Percentiles rank a stretch among this genome's conserved stretches.
Conservation (phyloP, 257 asterid species). For the Solanum okadae region DNA sequence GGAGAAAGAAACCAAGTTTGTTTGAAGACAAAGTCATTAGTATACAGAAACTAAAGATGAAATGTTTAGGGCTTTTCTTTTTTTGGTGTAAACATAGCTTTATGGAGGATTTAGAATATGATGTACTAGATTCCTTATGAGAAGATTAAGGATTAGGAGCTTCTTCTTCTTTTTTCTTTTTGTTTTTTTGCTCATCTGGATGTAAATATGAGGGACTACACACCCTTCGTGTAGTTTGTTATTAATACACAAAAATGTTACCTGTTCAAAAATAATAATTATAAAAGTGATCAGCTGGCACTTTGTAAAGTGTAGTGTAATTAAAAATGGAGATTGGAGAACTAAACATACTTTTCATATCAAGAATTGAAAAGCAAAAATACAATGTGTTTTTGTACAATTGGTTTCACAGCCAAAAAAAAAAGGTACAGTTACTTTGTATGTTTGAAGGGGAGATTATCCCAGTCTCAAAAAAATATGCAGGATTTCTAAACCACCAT, state of each 20-base stretch:
- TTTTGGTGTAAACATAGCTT: neutral
- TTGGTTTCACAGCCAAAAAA: neutral
- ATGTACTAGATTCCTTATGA: neutral
- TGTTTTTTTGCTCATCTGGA: neutral
- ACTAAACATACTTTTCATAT: neutral
- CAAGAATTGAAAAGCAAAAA: neutral
- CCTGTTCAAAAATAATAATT: neutral
- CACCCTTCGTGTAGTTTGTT: neutral
- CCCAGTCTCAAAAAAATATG: neutral
- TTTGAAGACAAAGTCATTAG: neutral
- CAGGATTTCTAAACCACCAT: neutral
- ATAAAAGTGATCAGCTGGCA: neutral
- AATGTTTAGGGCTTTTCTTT: neutral
- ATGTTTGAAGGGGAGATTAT: neutral
- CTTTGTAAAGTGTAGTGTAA: neutral
- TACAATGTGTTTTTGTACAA: neutral
- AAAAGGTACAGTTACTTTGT: neutral
- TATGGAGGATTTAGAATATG: neutral
- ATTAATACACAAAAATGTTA: neutral
- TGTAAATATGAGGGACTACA: neutral
- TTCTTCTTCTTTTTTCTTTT: no score
- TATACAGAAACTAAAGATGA: neutral
- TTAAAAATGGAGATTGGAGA: neutral
- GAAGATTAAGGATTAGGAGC: neutral
- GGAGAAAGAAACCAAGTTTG: neutral